Evolutionary conservation across 805 yeast genomes (phyloP), one percentile per base, ranked within the genome.

Genomic region (Saccharomyces mikatae): DNA sequence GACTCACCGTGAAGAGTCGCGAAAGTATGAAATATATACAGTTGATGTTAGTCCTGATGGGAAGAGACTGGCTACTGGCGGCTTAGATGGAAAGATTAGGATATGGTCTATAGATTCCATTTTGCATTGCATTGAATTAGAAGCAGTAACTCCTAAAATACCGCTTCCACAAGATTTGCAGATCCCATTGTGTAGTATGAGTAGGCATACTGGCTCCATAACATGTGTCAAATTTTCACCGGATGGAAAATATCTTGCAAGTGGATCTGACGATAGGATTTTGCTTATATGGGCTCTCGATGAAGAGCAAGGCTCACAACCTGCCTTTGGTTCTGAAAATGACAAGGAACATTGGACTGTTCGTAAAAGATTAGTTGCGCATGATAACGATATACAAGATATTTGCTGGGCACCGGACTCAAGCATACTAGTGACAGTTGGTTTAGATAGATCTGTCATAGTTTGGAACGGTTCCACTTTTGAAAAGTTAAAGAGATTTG

Each of bases 341-440:
- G 96, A 90, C 62, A 65, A 81, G 53, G 99, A 92, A 69, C 96
- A 88, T 62, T 92, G 99, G 99, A 84, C 92, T 0, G 97, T 92
- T 1, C 74, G 96, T 21, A 89, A 89, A 63, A 79, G 98, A 63
- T 78, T 90, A 14, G 97, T 89, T 21, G 99, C 97, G 1, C 99
- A 94, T 70, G 98, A 94, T 59, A 94, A 92, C 66, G 99, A 94
- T 73, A 88, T 94, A 51, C 99, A 94, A 69, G 99, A 94, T 70
- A 84, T 94, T 60, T 95, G 97, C 47, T 94, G 99, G 98, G 87
- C 96, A 1, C 97, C 98, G 0, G 98, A 92, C 66, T 87, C 96
- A 3, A 81, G 89, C 41, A 81, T 94, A 26, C 74, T 94, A 49
- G 97, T 94, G 17, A 87, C 96, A 1, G 99, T 92, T 10, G 99